A percentile compares a stretch with the other conserved stretches of the same genome.
phyloP scores from a whole-genome alignment of 1,284 basidiomycete species.

The Naganishia sp. region DNA sequence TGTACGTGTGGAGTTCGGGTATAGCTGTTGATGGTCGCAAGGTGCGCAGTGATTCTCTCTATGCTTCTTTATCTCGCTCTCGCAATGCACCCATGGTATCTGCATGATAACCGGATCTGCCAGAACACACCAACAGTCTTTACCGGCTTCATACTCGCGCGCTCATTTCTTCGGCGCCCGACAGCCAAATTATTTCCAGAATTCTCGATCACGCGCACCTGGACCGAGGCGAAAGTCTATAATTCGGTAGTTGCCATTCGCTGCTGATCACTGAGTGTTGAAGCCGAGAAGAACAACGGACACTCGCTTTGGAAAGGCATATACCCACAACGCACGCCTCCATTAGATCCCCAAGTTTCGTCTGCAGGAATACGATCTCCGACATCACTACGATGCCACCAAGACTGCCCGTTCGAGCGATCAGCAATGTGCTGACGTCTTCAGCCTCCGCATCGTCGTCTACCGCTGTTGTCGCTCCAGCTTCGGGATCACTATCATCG shows the following conservation, averaged over 20 bases:
- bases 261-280: too few species aligned
- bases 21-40: too few species aligned
- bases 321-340: too few species aligned
- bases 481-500: neutral
- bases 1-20: too few species aligned
- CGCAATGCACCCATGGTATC: neutral
- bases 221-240: neutral
- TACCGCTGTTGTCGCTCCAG: slow-evolving; percentile 36
- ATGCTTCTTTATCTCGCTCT: too few species aligned
- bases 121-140: neutral
- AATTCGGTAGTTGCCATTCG: slow-evolving; percentile 1
- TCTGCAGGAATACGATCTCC: too few species aligned
- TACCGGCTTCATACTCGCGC: neutral
- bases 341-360: neutral
- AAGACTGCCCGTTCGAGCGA: slow-evolving; percentile 41
- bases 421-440: slow-evolving; percentile 39
- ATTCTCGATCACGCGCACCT: slow-evolving; percentile 5
- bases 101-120: too few species aligned
- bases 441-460: slow-evolving; percentile 42
- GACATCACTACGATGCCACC: slow-evolving; percentile 40
- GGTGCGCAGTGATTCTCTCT: too few species aligned
- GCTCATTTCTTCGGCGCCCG: slow-evolving; percentile 3
- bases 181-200: slow-evolving; percentile 15
- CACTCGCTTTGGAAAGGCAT: too few species aligned
- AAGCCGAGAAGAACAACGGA: neutral